Conservation (phyloP, 352 stramenopile genomes). For the Phytophthora europaea region DNA sequence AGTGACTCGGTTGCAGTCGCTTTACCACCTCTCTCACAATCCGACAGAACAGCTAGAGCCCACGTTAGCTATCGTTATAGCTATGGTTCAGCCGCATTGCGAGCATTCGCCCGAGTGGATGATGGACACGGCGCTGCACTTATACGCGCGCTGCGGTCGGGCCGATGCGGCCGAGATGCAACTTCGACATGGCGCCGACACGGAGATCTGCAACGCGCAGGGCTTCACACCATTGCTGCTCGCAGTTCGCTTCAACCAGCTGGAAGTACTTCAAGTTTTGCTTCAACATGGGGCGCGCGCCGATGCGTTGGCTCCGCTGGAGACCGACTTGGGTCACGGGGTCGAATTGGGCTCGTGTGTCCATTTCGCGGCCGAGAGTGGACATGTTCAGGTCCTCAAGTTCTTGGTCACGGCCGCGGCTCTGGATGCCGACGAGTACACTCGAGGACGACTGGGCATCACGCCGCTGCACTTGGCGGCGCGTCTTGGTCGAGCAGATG, state of each 20-base stretch:
- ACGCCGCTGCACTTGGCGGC: slow-evolving; percentile 50
- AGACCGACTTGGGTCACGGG: slow-evolving; percentile 5
- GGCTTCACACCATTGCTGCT: slow-evolving; percentile 47
- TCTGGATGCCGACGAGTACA: slow-evolving; percentile 29
- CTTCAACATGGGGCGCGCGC: slow-evolving; percentile 38
- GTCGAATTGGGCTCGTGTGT: slow-evolving; percentile 28
- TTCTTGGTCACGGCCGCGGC: slow-evolving; percentile 41
- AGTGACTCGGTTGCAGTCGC: slow-evolving; percentile 5
- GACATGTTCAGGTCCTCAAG: slow-evolving; percentile 37
- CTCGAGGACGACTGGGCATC: slow-evolving; percentile 18
- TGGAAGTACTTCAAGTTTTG: slow-evolving; percentile 46
- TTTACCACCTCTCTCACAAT: slow-evolving; percentile 5
- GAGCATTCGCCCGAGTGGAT: slow-evolving; percentile 14
- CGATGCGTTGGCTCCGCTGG: slow-evolving; percentile 28
- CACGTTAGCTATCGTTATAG: background rate
- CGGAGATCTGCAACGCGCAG: slow-evolving; percentile 37
- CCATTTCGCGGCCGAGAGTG: slow-evolving; percentile 31
- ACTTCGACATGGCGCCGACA: slow-evolving; percentile 41
- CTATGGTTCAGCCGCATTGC: slow-evolving; percentile 7
- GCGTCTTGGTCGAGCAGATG: slow-evolving; percentile 31
- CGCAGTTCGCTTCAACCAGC: slow-evolving; percentile 42
- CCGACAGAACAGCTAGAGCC: background rate
- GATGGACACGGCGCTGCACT: slow-evolving; percentile 52
- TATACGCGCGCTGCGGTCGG: slow-evolving; percentile 44
- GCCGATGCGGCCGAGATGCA: slow-evolving; percentile 35